A percentile compares a stretch with the other conserved stretches of the same genome.
Evolutionary conservation across 768 basidiomycete genomes (phyloP).

Genomic region (Symmetrospora coprosmae): DNA sequence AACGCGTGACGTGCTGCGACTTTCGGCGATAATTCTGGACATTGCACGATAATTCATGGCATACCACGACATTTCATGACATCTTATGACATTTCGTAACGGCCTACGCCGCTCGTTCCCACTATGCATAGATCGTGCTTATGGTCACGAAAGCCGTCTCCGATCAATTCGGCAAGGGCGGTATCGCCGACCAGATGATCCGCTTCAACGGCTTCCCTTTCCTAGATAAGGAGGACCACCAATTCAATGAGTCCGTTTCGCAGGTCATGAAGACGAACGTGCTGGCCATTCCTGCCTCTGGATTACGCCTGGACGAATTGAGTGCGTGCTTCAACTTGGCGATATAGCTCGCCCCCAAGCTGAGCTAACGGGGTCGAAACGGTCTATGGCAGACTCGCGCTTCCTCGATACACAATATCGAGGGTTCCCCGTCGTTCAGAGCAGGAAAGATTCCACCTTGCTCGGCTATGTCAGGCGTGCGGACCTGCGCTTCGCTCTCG

Average conservation of each 20-base stretch:
- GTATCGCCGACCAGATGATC: conserved; percentile 95
- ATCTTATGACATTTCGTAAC: no score
- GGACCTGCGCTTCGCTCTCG: conserved; percentile 71
- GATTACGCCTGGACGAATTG: conserved; percentile 61
- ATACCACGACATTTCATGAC: no score
- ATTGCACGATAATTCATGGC: no score
- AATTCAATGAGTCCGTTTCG: conserved; percentile 83
- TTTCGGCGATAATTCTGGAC: no score
- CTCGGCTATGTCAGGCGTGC: conserved; percentile 77
- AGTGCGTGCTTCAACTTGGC: conserved; percentile 45
- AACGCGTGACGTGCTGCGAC: no score
- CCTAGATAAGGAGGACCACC: conserved; percentile 86
- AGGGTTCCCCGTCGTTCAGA: conserved; percentile 75
- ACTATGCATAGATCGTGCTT: conserved; percentile 62
- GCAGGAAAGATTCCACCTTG: conserved; percentile 48
- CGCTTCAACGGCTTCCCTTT: conserved; percentile 94
- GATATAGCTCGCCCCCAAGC: background rate
- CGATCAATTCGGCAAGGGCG: conserved; percentile 78
- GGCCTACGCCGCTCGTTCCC: background rate
- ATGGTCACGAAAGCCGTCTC: conserved; percentile 94
- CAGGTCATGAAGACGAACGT: conserved; percentile 78
- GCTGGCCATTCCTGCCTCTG: conserved; percentile 55
- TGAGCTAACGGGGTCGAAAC: background rate
- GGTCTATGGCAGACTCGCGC: conserved; percentile 49
- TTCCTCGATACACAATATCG: conserved; percentile 62